A percentile compares a stretch with the other conserved stretches of the same genome.
These are phyloP conservation scores for Citrus hindsii DNA, from an alignment of 345 rosid species.

Conservation along the genomic window DNA sequence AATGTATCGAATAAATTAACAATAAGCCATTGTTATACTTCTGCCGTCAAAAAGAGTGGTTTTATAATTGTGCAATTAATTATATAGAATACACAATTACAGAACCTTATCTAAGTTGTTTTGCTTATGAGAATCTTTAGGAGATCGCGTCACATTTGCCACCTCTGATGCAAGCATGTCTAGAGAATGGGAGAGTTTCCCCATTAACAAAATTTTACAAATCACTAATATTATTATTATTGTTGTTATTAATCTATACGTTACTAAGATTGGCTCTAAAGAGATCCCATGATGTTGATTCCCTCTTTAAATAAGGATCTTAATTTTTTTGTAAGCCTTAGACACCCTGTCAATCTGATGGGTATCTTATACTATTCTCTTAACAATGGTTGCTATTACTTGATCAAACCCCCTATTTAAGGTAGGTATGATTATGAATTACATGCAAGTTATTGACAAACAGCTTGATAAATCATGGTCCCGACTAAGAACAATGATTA, in stretches of 20 bases:
- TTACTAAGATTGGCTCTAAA: slow-evolving; percentile 16
- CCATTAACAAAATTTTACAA: background rate
- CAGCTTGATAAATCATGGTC: background rate
- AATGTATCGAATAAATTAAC: background rate
- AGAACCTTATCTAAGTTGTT: slow-evolving; percentile 11
- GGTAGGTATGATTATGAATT: background rate
- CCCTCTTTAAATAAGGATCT: slow-evolving; percentile 22
- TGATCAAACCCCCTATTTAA: background rate
- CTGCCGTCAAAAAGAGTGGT: slow-evolving; percentile 12
- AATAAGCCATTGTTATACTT: background rate
- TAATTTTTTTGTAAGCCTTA: slow-evolving; percentile 20
- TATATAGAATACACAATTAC: background rate
- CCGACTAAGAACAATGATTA: background rate
- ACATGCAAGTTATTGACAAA: background rate
- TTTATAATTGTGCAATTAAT: background rate
- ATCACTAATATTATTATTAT: background rate
- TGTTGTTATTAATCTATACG: background rate
- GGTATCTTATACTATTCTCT: background rate
- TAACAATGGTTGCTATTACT: background rate
- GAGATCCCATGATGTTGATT: slow-evolving; percentile 6
- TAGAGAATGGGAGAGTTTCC: slow-evolving; percentile 33
- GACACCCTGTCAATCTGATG: slow-evolving; percentile 19
- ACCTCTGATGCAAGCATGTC: slow-evolving; percentile 47
- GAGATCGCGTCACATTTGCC: slow-evolving; percentile 34
- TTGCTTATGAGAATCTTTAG: slow-evolving; percentile 39